phyloP scores from a whole-genome alignment of 768 basidiomycete genomes.

The Lentinus brumalis region DNA sequence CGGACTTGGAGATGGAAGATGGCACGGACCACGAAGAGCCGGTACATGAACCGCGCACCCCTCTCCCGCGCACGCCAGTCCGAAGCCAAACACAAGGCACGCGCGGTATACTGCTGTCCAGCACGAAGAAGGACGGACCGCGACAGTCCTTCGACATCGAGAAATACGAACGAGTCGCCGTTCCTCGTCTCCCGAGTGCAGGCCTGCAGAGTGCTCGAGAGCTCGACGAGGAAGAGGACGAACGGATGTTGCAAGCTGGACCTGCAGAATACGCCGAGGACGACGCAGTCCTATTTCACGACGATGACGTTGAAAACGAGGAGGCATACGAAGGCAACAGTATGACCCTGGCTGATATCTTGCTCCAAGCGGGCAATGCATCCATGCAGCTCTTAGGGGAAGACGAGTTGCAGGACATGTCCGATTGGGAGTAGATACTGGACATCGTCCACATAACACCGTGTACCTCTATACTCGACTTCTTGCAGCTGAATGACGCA shows the following conservation, averaged over 20 bases:
- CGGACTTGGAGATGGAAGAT: conserved; percentile 9
- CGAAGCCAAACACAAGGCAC: conserved; percentile 1
- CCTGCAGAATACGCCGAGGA: neutral
- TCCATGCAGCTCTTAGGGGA: conserved; percentile 43
- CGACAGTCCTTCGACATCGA: conserved; percentile 21
- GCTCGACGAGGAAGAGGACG: conserved; percentile 3
- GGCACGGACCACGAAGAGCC: neutral
- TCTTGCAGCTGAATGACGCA: neutral
- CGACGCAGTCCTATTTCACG: conserved; percentile 4
- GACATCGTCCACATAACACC: neutral
- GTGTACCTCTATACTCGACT: neutral
- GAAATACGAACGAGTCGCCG: conserved; percentile 15
- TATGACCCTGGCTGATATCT: conserved; percentile 51
- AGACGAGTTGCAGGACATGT: conserved; percentile 13
- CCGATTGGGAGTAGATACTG: conserved; percentile 14
- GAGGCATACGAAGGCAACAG: conserved; percentile 44
- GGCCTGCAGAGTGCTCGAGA: conserved; percentile 10
- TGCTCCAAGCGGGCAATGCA: conserved; percentile 35
- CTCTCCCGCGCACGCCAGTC: conserved; percentile 2
- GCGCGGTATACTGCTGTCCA: conserved; percentile 19
- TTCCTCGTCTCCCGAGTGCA: conserved; percentile 12
- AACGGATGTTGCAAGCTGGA: neutral
- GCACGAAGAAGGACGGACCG: conserved; percentile 17
- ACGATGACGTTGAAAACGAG: conserved; percentile 19
- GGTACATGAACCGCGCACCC: neutral